phyloP scores from a whole-genome alignment of 352 stramenopile genomes.

The Paralagenidium karlingii region DNA sequence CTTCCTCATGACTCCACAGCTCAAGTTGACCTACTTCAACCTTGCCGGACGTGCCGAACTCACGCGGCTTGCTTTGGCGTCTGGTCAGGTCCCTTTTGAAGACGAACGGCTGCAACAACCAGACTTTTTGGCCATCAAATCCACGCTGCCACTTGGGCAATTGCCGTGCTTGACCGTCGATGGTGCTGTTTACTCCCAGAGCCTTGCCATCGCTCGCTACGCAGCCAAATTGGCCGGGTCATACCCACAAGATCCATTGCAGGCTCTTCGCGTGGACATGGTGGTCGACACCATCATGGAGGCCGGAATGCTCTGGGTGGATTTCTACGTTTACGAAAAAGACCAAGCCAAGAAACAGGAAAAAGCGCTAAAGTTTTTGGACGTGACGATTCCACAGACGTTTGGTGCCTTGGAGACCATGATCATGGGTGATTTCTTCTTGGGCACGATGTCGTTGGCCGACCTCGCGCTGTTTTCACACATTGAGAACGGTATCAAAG shows the following conservation, averaged over 20 bases:
- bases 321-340: conserved; percentile 13
- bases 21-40: conserved; percentile 71
- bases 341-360: neutral
- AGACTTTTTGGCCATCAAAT: conserved; percentile 36
- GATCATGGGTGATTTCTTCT: neutral
- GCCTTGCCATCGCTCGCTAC: conserved; percentile 42
- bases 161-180: conserved; percentile 36
- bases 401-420: neutral
- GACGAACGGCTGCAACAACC: conserved; percentile 34
- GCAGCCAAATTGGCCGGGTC: conserved; percentile 36
- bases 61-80: conserved; percentile 33
- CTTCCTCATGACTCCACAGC: conserved; percentile 3
- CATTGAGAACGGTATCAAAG: conserved; percentile 16
- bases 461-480: conserved; percentile 14
- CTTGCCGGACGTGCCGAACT: conserved; percentile 35
- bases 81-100: conserved; percentile 44
- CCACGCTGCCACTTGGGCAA: conserved; percentile 31
- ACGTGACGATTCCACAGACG: neutral
- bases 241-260: conserved; percentile 33
- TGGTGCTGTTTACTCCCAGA: conserved; percentile 34
- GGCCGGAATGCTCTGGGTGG: conserved; percentile 26
- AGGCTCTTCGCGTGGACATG: conserved; percentile 32
- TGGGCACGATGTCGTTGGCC: neutral
- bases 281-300: conserved; percentile 5
- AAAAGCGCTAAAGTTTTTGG: neutral